Evolutionary conservation across 345 rosid genomes (phyloP).

Genomic region (Arabis hirsuta): DNA sequence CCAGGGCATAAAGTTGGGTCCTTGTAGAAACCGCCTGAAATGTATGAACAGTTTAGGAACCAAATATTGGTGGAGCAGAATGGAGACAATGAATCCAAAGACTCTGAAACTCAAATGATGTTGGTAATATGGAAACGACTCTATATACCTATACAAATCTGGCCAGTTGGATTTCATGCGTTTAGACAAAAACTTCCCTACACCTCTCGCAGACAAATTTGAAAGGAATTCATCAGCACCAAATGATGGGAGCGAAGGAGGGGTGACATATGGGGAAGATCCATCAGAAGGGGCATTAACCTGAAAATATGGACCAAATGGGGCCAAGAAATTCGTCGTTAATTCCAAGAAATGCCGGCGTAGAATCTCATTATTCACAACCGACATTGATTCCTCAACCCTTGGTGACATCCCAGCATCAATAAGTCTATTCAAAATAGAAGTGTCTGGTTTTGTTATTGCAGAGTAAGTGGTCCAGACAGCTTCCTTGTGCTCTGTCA

Average conservation of each 20-base stretch:
- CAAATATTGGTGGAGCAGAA: not conserved
- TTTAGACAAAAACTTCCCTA: slow-evolving; percentile 88
- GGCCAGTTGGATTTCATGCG: slow-evolving; percentile 98
- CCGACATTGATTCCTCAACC: slow-evolving; percentile 98
- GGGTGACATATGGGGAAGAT: slow-evolving; percentile 83
- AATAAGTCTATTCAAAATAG: slow-evolving; percentile 87
- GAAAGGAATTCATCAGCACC: slow-evolving; percentile 72
- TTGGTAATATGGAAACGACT: slow-evolving; percentile 7
- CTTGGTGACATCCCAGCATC: slow-evolving; percentile 96
- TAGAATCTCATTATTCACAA: slow-evolving; percentile 93
- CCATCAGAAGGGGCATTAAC: slow-evolving; percentile 84
- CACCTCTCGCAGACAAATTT: slow-evolving; percentile 83
- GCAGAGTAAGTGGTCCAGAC: slow-evolving; percentile 85
- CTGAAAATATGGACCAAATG: slow-evolving; percentile 92
- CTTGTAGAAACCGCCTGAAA: slow-evolving; percentile 82
- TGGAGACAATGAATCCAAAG: slow-evolving; percentile 13
- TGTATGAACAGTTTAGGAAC: slow-evolving; percentile 32
- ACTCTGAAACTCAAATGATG: slow-evolving; percentile 18
- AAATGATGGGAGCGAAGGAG: slow-evolving; percentile 80
- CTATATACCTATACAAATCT: slow-evolving; percentile 79
- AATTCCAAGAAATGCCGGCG: slow-evolving; percentile 98
- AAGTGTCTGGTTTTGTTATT: slow-evolving; percentile 92
- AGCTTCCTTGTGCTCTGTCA: slow-evolving; percentile 99
- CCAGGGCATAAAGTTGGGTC: slow-evolving; percentile 96
- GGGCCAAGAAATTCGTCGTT: slow-evolving; percentile 93